Conservation (phyloP, 78 protist genomes). For the Dictyostelium intermedium region DNA sequence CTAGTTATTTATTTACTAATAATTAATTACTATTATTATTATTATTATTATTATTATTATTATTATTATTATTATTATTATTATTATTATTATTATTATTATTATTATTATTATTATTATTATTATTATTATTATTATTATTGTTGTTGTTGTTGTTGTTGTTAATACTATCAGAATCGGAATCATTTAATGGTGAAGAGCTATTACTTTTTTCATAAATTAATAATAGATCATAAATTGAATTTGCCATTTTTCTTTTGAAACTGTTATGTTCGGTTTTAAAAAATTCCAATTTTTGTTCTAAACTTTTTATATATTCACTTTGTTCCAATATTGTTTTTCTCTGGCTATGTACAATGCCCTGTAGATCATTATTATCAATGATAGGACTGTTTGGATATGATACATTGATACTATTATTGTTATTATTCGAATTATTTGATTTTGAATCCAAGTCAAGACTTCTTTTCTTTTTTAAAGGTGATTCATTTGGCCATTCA, state of each 20-base stretch:
- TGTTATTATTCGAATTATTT: not conserved
- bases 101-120: not conserved
- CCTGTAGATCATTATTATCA: slow-evolving; percentile 19
- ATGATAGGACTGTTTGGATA: slow-evolving; percentile 7
- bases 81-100: not conserved
- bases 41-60: not conserved
- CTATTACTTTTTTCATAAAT: not conserved
- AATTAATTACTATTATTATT: not conserved
- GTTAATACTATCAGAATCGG: not conserved
- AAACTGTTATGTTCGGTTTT: not conserved
- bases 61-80: not conserved
- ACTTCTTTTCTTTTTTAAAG: not conserved
- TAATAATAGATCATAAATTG: slow-evolving; percentile 5
- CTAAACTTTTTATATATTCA: slow-evolving; percentile 3
- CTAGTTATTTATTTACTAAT: not conserved
- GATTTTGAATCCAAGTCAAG: not conserved
- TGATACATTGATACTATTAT: not conserved
- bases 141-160: not conserved
- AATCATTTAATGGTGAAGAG: not conserved
- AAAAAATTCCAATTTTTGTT: not conserved
- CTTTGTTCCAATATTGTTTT: not conserved
- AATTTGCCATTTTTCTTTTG: not conserved
- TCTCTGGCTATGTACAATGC: not conserved
- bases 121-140: not conserved
- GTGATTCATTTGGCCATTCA: not conserved